Conservation (phyloP, 2,329 filamentous ascomycete genomes). For the Botrytis elliptica region DNA sequence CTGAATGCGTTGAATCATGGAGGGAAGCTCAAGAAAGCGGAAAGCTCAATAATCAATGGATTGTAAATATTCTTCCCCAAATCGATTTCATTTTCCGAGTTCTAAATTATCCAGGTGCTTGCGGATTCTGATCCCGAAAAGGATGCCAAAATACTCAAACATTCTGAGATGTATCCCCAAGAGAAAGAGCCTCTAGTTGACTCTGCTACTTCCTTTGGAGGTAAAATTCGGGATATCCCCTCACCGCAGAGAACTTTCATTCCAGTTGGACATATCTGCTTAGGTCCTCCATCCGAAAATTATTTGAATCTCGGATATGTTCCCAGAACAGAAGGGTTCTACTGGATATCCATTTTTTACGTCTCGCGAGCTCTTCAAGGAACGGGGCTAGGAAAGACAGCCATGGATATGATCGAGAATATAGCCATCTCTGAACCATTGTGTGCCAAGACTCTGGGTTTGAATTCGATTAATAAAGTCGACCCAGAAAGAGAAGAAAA, state of each 20-base stretch:
- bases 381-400: slow-evolving; percentile 29
- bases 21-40: slow-evolving; percentile 25
- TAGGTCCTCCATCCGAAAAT: slow-evolving; percentile 23
- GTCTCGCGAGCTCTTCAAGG: slow-evolving; percentile 33
- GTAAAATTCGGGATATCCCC: slow-evolving; percentile 26
- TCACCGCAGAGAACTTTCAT: slow-evolving; percentile 25
- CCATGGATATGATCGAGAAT: slow-evolving; percentile 32
- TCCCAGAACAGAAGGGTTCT: slow-evolving; percentile 25
- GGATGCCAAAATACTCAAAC: slow-evolving; percentile 26
- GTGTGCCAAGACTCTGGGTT: slow-evolving; percentile 28
- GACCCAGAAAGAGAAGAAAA: slow-evolving; percentile 24
- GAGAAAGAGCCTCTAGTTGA: slow-evolving; percentile 29
- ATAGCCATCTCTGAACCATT: slow-evolving; percentile 30
- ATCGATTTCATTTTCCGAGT: neutral
- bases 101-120: slow-evolving; percentile 27
- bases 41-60: slow-evolving; percentile 32
- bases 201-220: slow-evolving; percentile 27
- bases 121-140: slow-evolving; percentile 24
- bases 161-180: slow-evolving; percentile 25
- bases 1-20: slow-evolving; percentile 40
- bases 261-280: slow-evolving; percentile 35
- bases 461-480: slow-evolving; percentile 28
- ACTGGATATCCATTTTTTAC: slow-evolving; percentile 33
- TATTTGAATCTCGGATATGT: slow-evolving; percentile 21
- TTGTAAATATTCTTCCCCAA: slow-evolving; percentile 24